Base-by-base conservation (phyloP, 331 rosid species). In the Rosa hybrid region DNA sequence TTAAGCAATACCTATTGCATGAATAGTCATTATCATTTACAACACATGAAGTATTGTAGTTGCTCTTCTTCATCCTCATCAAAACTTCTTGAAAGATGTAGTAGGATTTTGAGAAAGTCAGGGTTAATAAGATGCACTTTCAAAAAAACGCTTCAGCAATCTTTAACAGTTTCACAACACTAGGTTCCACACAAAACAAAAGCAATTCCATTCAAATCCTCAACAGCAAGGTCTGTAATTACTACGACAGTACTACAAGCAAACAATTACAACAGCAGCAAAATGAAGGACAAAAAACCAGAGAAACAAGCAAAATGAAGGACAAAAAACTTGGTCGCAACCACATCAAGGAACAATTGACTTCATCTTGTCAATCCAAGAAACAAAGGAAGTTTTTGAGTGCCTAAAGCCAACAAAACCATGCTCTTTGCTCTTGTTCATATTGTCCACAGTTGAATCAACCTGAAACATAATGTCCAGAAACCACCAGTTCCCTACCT, bases 341-440 rank as follows among this genome's bases (percentile, higher is more conserved):
- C 39, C 68, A 17, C 39, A 72, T 78, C 76, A 82, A 78, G 82
- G 85, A 77, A 82, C 70, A 23, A 77, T 45, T 25, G 79, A 46
- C 46, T 78, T 83, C 76, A 72, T 77, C 86, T 46, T 83, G 46
- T 65, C 76, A 53, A 83, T 73, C 86, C 82, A 83, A 76, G 85
- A 63, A 20, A 41, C 7, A 10, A 72, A 78, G 2, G 82, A 77
- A 3, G 34, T 71, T 59, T 30, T 82, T 0, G 85, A 17, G 18
- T 78, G 78, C 63, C 85, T 72, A 74, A 77, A 82, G 44, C 85
- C 82, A 20, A 77, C 49, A 46, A 78, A 82, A 44, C 79, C 85
- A 38, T 77, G 74, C 64, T 78, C 71, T 54, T 82, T 82, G 79
- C 82, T 82, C 79, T 82, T 82, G 76, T 78, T 82, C 82, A 78